Base-by-base conservation (phyloP, 2,329 filamentous ascomycete species). In the Colletotrichum lindemuthianum region DNA sequence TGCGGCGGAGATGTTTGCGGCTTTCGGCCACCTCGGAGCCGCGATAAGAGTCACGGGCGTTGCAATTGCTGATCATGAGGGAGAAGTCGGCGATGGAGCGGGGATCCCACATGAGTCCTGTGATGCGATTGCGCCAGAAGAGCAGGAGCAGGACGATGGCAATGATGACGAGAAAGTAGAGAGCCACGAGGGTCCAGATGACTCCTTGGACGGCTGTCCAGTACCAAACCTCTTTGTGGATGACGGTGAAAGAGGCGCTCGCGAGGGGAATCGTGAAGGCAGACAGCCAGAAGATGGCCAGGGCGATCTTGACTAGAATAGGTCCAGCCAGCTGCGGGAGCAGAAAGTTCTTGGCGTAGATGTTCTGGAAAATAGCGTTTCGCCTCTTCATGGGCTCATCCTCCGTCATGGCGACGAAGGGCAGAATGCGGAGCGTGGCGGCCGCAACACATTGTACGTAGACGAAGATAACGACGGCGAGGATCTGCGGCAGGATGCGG, bases 81-180 rank as follows among this genome's bases (percentile, higher is more conserved):
- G 96, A 84, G 41, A 97, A 80, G 73, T 97, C 93, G 3, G 92
- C 94, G 8, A 97, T 80, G 32, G 90, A 95, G 49, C 90, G 84
- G 2, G 93, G 86, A 73, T 97, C 93, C 94, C 94, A 97, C 72
- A 90, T 85, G 67, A 97, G 80, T 0, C 93, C 93, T 0, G 93
- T 96, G 70, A 83, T 84, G 36, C 85, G 82, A 24, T 82, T 77
- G 58, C 84, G 79, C 78, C 94, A 92, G 67, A 87, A 90, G n/a
- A 87, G 68, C 67, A 90, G 78, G 9, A 94, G 74, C 2, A 87
- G 76, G 10, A 86, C 59, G 2, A 88, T 71, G 1, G 89, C 87
- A 7, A 86, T 69, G 2, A 90, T 72, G 50, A 95, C 78, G 4
- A 93, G 75, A 39, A 90, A 76, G 77, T 97, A 97, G 1, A 97